Evolutionary conservation across 148 eudicot genomes (phyloP).

Genomic region (Chenopodium album): DNA sequence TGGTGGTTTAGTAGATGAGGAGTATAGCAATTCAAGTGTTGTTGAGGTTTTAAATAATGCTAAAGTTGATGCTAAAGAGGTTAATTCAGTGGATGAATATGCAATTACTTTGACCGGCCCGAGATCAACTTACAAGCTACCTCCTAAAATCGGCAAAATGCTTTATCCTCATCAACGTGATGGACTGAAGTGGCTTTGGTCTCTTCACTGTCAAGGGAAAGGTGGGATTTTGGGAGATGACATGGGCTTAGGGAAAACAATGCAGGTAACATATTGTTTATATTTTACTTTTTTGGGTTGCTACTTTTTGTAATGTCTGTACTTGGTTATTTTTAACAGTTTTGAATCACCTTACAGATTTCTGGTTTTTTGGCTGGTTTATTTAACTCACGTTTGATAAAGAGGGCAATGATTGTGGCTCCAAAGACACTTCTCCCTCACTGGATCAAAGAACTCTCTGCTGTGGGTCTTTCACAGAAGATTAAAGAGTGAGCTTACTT

Average conservation of each 20-base stretch:
- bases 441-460: constrained; percentile 88
- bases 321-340: constrained; percentile 12
- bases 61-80: constrained; percentile 29
- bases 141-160: constrained; percentile 66
- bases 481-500: constrained; percentile 78
- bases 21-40: constrained; percentile 37
- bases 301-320: background rate
- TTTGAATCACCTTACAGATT: constrained; percentile 42
- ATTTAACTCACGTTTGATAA: constrained; percentile 63
- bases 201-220: constrained; percentile 88
- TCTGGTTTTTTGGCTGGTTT: constrained; percentile 85
- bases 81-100: constrained; percentile 31
- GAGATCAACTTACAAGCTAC: constrained; percentile 48
- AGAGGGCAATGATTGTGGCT: constrained; percentile 82
- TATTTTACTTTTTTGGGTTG: constrained; percentile 7
- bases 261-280: constrained; percentile 65
- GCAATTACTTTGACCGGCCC: constrained; percentile 48
- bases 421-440: constrained; percentile 94
- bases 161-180: constrained; percentile 95
- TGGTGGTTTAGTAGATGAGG: constrained; percentile 24
- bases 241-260: constrained; percentile 98
- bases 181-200: constrained; percentile 97
- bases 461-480: constrained; percentile 68
- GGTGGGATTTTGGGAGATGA: constrained; percentile 98
- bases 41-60: constrained; percentile 32